These are phyloP conservation scores for Sporisorium scitamineum DNA, from an alignment of 1,284 basidiomycete species.

Conservation along the genomic window DNA sequence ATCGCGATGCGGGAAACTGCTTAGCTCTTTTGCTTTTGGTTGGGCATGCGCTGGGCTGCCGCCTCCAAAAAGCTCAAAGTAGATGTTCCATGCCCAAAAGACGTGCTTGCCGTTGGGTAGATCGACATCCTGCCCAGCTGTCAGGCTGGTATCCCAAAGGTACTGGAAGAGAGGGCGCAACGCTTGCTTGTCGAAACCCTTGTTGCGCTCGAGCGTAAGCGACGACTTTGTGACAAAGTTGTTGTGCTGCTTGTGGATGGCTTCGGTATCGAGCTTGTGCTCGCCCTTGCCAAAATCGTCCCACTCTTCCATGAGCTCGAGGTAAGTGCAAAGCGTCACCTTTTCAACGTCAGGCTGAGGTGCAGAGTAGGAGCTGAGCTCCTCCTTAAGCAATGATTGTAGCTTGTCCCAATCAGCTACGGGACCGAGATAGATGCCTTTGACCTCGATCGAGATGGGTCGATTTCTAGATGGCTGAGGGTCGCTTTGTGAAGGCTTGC, in stretches of 20 bases:
- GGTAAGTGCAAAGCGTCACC: constrained; percentile 31
- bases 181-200: constrained; percentile 22
- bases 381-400: constrained; percentile 12
- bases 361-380: constrained; percentile 30
- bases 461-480: constrained; percentile 23
- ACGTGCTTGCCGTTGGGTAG: constrained; percentile 27
- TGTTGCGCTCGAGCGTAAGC: constrained; percentile 39
- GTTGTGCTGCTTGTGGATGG: constrained; percentile 57
- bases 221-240: constrained; percentile 61
- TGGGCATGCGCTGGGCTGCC: constrained; percentile 28
- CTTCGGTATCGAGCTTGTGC: constrained; percentile 60
- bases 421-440: constrained; percentile 52
- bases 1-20: constrained; percentile 58
- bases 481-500: constrained; percentile 17
- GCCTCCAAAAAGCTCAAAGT: constrained; percentile 64
- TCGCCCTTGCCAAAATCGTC: constrained; percentile 60
- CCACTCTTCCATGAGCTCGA: constrained; percentile 59
- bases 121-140: constrained; percentile 18
- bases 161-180: constrained; percentile 32
- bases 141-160: constrained; percentile 48
- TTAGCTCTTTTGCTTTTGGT: constrained; percentile 15
- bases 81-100: constrained; percentile 62
- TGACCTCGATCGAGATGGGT: constrained; percentile 41
- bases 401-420: constrained; percentile 19
- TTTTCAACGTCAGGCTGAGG: constrained; percentile 29